phyloP scores from a whole-genome alignment of 2,329 filamentous ascomycete species.

The Cytospora leucostoma region DNA sequence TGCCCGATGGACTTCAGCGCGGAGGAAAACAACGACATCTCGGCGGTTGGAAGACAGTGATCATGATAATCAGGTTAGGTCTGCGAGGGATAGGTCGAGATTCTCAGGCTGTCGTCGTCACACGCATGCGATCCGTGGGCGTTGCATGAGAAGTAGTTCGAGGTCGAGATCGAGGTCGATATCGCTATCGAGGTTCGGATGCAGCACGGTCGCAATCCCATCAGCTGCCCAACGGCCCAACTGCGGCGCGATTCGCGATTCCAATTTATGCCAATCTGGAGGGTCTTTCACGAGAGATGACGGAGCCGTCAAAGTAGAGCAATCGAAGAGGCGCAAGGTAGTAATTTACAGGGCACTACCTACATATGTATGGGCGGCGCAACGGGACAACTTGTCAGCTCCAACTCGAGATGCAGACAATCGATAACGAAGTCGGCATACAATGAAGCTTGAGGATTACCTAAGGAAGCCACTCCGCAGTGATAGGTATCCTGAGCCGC shows the following conservation, averaged over 20 bases:
- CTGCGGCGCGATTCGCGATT: background rate
- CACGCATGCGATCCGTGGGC: constrained; percentile 10
- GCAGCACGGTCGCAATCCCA: background rate
- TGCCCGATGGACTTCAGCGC: constrained; percentile 91
- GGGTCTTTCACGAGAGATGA: background rate
- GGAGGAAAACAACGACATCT: constrained; percentile 72
- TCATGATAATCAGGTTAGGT: constrained; percentile 20
- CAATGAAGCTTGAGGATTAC: constrained; percentile 10
- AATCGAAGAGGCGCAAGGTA: background rate
- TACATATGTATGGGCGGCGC: background rate
- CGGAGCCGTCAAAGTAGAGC: background rate
- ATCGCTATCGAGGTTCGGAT: background rate
- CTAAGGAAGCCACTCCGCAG: constrained; percentile 13
- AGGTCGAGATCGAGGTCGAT: background rate
- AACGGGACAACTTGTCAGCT: background rate
- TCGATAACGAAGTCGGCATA: no score
- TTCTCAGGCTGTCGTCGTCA: constrained; percentile 10
- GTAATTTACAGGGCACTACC: background rate
- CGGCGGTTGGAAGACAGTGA: constrained; percentile 35
- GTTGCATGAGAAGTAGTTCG: background rate
- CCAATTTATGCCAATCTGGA: background rate
- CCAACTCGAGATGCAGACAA: background rate
- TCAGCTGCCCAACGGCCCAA: background rate
- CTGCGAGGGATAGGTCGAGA: constrained; percentile 7
- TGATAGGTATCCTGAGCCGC: background rate